These are phyloP conservation scores for Pestalotiopsis sp. DNA, from an alignment of 2,329 filamentous ascomycete genomes.

Conservation along the genomic window DNA sequence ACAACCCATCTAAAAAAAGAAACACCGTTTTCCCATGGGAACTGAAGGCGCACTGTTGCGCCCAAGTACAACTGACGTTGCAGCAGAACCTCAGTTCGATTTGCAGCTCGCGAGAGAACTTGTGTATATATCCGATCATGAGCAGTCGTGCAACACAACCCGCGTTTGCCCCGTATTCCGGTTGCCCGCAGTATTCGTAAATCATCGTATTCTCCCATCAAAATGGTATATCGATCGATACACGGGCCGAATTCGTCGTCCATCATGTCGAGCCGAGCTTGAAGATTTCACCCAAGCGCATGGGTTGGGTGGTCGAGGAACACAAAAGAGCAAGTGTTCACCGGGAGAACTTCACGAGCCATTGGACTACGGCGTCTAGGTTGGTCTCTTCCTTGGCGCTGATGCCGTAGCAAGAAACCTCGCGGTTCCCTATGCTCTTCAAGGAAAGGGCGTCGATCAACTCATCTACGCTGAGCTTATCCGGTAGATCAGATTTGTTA, in stretches of 20 bases:
- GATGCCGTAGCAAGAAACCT: conserved; percentile 98
- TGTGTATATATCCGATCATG: conserved; percentile 35
- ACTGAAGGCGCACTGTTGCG: conserved; percentile 20
- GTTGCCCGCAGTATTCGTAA: conserved; percentile 31
- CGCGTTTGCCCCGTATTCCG: conserved; percentile 23
- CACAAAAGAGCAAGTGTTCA: conserved; percentile 40
- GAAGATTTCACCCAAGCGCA: neutral
- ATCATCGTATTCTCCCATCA: conserved; percentile 26
- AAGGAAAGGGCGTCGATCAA: conserved; percentile 91
- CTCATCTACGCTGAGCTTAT: conserved; percentile 90
- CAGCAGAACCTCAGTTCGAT: conserved; percentile 20
- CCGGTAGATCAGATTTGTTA: conserved; percentile 95
- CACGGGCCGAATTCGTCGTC: conserved; percentile 7
- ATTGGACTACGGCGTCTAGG: conserved; percentile 93
- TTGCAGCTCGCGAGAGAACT: conserved; percentile 31
- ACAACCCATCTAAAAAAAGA: conserved; percentile 16
- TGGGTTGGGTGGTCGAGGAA: neutral
- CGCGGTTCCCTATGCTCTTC: conserved; percentile 84
- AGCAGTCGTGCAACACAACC: conserved; percentile 24
- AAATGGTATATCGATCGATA: conserved; percentile 20
- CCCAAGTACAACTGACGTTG: conserved; percentile 19
- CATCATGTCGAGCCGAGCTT: neutral
- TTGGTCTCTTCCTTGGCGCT: conserved; percentile 99
- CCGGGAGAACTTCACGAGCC: conserved; percentile 88
- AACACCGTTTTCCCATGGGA: conserved; percentile 17